Conservation (phyloP, 2,329 filamentous ascomycete species). For the Penicillium aurantiogriseum region DNA sequence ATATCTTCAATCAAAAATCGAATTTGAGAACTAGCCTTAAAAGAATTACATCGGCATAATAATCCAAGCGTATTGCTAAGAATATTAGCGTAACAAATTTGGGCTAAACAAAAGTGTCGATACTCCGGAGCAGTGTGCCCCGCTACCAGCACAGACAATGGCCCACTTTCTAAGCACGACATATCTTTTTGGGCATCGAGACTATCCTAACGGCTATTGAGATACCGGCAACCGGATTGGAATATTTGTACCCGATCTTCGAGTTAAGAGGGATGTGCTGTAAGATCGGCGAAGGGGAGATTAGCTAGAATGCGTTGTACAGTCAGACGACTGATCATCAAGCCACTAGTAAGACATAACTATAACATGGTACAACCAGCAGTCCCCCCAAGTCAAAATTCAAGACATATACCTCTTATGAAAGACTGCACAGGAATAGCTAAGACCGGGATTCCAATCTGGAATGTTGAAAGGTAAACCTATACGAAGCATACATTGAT, state of each 20-base stretch:
- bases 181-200: background rate
- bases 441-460: background rate
- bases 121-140: constrained; percentile 9
- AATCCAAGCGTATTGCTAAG: no score
- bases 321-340: background rate
- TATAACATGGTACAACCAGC: background rate
- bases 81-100: background rate
- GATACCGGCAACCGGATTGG: background rate
- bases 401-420: background rate
- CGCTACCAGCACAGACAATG: constrained; percentile 1
- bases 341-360: background rate
- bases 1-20: background rate
- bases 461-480: background rate
- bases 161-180: constrained; percentile 1
- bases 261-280: background rate
- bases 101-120: background rate
- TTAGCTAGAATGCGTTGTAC: background rate
- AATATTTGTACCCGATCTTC: background rate
- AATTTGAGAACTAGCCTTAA: background rate
- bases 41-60: background rate
- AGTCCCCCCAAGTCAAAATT: background rate
- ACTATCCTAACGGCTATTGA: constrained; percentile 16
- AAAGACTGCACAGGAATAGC: background rate
- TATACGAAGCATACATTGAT: constrained; percentile 3
- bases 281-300: background rate